Conservation (phyloP, 2,329 filamentous ascomycete genomes). For the Xylaria sp. region DNA sequence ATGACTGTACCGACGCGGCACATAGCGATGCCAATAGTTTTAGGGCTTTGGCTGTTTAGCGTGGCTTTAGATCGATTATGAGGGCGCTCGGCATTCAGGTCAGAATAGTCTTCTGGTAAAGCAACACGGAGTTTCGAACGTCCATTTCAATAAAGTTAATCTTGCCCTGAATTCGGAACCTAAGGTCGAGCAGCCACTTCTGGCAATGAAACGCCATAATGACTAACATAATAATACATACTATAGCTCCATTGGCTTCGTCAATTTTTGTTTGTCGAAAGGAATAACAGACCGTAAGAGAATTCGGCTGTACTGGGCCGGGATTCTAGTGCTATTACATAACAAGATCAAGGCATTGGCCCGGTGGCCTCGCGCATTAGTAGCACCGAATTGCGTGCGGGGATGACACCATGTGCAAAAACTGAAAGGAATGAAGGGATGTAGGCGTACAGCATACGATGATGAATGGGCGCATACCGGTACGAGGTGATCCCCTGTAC, state of each 20-base stretch:
- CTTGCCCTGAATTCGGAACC: constrained; percentile 21
- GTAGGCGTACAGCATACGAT: constrained; percentile 30
- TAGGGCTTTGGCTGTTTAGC: constrained; percentile 6
- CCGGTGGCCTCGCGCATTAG: constrained; percentile 38
- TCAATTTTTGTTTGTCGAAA: constrained; percentile 33
- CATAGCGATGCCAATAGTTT: constrained; percentile 29
- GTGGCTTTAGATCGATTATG: constrained; percentile 12
- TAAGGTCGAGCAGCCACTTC: constrained; percentile 28
- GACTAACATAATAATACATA: constrained; percentile 37
- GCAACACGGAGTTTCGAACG: constrained; percentile 16
- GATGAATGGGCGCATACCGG: constrained; percentile 17
- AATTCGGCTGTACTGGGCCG: constrained; percentile 31
- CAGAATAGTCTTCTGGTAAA: constrained; percentile 19
- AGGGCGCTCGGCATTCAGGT: constrained; percentile 6
- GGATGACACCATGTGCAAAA: constrained; percentile 41
- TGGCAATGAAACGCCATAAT: constrained; percentile 25
- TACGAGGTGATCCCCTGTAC: constrained; percentile 21
- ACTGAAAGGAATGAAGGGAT: constrained; percentile 25
- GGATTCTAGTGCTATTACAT: constrained; percentile 43
- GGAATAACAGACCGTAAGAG: constrained; percentile 32
- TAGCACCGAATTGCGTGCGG: constrained; percentile 43
- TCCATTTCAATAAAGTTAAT: constrained; percentile 35
- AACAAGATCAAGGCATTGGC: constrained; percentile 43
- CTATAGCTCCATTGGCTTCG: constrained; percentile 37
- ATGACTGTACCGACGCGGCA: constrained; percentile 40